A percentile compares a stretch with the other conserved stretches of the same genome.
Conservation (phyloP, 2,329 filamentous ascomycete genomes). For the Biscogniauxia sp. region DNA sequence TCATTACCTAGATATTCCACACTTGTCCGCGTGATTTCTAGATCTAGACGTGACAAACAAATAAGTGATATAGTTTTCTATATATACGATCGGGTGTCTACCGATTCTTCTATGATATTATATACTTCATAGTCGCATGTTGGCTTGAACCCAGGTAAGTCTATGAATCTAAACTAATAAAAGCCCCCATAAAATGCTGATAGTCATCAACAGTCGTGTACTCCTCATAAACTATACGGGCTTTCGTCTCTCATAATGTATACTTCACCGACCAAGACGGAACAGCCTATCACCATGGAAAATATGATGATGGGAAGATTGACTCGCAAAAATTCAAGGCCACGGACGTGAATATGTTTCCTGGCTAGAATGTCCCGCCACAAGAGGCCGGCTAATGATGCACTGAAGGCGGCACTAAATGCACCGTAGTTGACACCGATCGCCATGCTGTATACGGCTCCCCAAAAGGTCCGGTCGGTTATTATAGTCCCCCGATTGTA, state of each 20-base stretch:
- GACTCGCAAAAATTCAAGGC: constrained; percentile 64
- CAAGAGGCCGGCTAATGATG: constrained; percentile 67
- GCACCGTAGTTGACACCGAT: constrained; percentile 73
- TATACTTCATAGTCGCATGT: too few species aligned
- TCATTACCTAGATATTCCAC: too few species aligned
- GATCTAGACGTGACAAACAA: too few species aligned
- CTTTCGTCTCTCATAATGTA: constrained; percentile 45
- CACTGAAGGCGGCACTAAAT: constrained; percentile 70
- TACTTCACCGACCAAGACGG: constrained; percentile 53
- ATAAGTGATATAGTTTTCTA: too few species aligned
- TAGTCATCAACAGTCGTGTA: neutral
- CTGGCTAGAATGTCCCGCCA: constrained; percentile 69
- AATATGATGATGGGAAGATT: constrained; percentile 71
- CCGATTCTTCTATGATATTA: too few species aligned
- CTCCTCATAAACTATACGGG: neutral
- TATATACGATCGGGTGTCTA: too few species aligned
- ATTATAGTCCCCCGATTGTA: constrained; percentile 45
- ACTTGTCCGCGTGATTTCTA: too few species aligned
- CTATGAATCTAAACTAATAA: neutral
- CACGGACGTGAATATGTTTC: constrained; percentile 65
- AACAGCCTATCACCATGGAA: constrained; percentile 56
- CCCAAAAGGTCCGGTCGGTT: constrained; percentile 67
- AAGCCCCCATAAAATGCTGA: neutral
- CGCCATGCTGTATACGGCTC: constrained; percentile 71
- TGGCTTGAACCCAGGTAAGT: too few species aligned